Evolutionary conservation across 2,329 filamentous ascomycete species (phyloP).

Genomic region (Arthrobotrys sinensis): DNA sequence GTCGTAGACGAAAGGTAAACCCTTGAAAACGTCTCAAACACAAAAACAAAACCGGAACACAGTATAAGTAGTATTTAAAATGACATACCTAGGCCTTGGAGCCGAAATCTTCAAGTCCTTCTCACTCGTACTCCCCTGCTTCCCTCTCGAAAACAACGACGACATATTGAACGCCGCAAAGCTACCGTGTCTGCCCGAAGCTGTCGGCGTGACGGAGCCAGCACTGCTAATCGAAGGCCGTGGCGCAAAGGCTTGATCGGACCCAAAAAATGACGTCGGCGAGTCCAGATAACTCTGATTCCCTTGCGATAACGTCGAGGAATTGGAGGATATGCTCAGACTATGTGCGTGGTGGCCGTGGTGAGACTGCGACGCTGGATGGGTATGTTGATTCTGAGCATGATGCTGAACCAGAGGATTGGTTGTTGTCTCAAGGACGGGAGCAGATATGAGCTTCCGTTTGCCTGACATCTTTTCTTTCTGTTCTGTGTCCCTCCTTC

Average conservation of each 20-base stretch:
- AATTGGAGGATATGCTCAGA: slow-evolving; percentile 38
- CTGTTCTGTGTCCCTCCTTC: background rate
- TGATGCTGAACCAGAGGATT: slow-evolving; percentile 32
- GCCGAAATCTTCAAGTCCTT: slow-evolving; percentile 40
- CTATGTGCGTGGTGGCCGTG: slow-evolving; percentile 33
- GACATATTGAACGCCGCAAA: slow-evolving; percentile 55
- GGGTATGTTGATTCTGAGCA: slow-evolving; percentile 24
- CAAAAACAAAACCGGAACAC: slow-evolving; percentile 11
- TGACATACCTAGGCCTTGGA: slow-evolving; percentile 36
- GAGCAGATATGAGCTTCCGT: slow-evolving; percentile 44
- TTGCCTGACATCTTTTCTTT: slow-evolving; percentile 37
- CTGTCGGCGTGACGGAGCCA: slow-evolving; percentile 43
- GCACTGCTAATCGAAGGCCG: slow-evolving; percentile 15
- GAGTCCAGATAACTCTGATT: slow-evolving; percentile 43
- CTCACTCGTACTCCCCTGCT: slow-evolving; percentile 30
- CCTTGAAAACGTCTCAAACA: slow-evolving; percentile 16
- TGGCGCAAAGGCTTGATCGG: slow-evolving; percentile 15
- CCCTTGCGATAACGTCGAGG: slow-evolving; percentile 23
- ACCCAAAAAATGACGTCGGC: slow-evolving; percentile 23
- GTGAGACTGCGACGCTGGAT: slow-evolving; percentile 26
- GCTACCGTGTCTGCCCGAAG: slow-evolving; percentile 26
- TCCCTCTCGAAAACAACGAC: slow-evolving; percentile 45
- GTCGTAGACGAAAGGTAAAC: background rate
- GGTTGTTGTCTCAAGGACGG: slow-evolving; percentile 45
- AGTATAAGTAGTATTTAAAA: slow-evolving; percentile 9